Percentiles rank a stretch among this genome's conserved stretches.
Conservation (phyloP, 192 early-diverging fungal species). For the Entophlyctis helioformis region DNA sequence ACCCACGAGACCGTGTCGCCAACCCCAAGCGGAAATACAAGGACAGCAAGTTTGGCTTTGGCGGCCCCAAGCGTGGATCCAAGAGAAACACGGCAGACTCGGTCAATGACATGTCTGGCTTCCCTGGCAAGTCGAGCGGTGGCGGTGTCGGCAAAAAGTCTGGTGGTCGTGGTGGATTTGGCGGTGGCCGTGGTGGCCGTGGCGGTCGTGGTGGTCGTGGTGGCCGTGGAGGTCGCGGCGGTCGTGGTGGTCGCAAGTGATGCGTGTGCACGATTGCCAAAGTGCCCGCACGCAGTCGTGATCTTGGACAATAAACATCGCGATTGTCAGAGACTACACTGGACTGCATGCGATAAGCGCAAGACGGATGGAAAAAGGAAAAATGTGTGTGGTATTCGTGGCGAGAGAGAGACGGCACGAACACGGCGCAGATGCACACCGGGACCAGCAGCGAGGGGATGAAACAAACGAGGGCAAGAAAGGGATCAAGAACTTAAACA, state of each 20-base stretch:
- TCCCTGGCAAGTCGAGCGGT: constrained; percentile 35
- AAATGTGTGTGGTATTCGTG: too few relatives aligned
- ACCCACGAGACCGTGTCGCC: constrained; percentile 5
- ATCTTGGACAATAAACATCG: too few relatives aligned
- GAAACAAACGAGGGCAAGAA: too few relatives aligned
- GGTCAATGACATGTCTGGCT: constrained; percentile 58
- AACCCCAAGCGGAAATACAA: constrained; percentile 50
- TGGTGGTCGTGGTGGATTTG: constrained; percentile 16
- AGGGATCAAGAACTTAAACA: too few relatives aligned
- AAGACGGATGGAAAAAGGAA: too few relatives aligned
- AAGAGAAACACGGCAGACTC: constrained; percentile 75
- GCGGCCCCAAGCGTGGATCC: constrained; percentile 66
- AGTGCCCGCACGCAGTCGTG: too few relatives aligned
- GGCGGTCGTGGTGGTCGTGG: constrained; percentile 35
- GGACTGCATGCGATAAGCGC: too few relatives aligned
- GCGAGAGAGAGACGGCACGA: too few relatives aligned
- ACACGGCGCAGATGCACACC: too few relatives aligned
- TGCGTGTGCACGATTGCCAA: too few relatives aligned
- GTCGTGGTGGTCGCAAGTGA: constrained; percentile 34
- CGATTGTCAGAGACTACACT: too few relatives aligned
- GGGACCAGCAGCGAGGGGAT: too few relatives aligned
- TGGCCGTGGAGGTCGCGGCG: constrained; percentile 29
- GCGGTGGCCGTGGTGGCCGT: constrained; percentile 23
- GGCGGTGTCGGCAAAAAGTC: not conserved
- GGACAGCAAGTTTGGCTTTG: constrained; percentile 85